Evolutionary conservation across 805 yeast genomes (phyloP).

Genomic region (Sugiyamaella marilandica): DNA sequence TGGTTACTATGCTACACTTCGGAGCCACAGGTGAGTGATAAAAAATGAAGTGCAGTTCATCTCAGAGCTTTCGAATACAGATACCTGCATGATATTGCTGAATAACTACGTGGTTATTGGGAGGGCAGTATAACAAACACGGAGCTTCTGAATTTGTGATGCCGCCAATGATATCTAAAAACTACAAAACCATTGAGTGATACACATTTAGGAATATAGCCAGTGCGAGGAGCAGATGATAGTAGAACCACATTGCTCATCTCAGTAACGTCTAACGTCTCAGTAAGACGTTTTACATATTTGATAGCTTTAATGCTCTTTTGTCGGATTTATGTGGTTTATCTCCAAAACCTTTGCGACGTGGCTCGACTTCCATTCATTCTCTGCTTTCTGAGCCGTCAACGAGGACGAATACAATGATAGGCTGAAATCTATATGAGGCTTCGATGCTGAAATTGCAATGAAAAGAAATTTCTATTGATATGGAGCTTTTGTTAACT

Average conservation of each 20-base stretch:
- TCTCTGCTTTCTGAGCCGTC: constrained; percentile 1
- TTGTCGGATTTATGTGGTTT: background rate
- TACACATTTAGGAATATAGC: too few species aligned
- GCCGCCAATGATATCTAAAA: too few species aligned
- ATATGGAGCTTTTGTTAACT: constrained; percentile 2
- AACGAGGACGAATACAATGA: constrained; percentile 4
- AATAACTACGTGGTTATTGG: too few species aligned
- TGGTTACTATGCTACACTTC: too few species aligned
- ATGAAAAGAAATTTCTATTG: background rate
- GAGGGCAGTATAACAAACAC: too few species aligned
- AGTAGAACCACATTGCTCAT: background rate
- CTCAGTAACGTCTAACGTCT: background rate
- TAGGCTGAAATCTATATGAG: constrained; percentile 2
- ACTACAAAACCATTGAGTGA: too few species aligned
- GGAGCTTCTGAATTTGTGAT: too few species aligned
- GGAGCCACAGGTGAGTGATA: too few species aligned
- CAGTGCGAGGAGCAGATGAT: background rate
- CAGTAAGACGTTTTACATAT: background rate
- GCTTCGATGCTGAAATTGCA: constrained; percentile 6
- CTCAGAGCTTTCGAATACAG: too few species aligned
- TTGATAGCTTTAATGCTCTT: background rate
- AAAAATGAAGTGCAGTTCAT: too few species aligned
- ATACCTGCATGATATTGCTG: too few species aligned
- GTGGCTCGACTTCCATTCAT: background rate
- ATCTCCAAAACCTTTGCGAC: background rate